A percentile compares a stretch with the other conserved stretches of the same genome.
Evolutionary conservation across 306 rosid species (phyloP).

Genomic region (Dalbergia cochinchinensis): DNA sequence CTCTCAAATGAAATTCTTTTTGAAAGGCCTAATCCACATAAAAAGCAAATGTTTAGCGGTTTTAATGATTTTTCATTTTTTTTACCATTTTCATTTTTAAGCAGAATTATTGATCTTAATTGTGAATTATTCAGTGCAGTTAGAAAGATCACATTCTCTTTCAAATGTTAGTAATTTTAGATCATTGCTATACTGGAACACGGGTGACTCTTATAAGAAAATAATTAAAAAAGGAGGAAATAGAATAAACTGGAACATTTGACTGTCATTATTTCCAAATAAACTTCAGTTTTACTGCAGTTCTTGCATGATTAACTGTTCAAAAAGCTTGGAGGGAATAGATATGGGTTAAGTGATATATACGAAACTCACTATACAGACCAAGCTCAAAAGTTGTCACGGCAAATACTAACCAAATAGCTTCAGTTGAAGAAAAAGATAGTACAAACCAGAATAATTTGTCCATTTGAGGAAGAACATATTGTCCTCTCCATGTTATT

Average conservation of each 20-base stretch:
- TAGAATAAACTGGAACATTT: conserved; percentile 1
- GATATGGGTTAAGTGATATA: conserved; percentile 26
- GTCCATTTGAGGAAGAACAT: conserved; percentile 75
- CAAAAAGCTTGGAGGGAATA: conserved; percentile 25
- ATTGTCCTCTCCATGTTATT: conserved; percentile 72
- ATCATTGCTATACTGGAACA: not conserved
- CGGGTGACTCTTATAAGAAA: conserved; percentile 17
- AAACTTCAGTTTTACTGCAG: conserved; percentile 20
- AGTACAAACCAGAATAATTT: conserved; percentile 77
- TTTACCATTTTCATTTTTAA: conserved; percentile 15
- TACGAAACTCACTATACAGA: conserved; percentile 24
- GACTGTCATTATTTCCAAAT: conserved; percentile 30
- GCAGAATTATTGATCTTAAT: conserved; percentile 5
- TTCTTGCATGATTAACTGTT: conserved; percentile 25
- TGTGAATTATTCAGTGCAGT: conserved; percentile 2
- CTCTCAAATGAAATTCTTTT: conserved; percentile 20
- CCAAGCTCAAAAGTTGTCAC: conserved; percentile 27
- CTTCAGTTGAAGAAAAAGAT: conserved; percentile 41
- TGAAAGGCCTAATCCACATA: conserved; percentile 36
- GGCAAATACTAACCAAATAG: conserved; percentile 23
- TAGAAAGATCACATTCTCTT: conserved; percentile 28
- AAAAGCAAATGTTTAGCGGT: not conserved
- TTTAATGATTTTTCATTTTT: conserved; percentile 4
- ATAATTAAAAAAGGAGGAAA: conserved; percentile 16
- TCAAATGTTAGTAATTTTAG: not conserved